Base-by-base conservation (phyloP, 2,329 filamentous ascomycete genomes). In the Myriosclerotinia scirpicola region DNA sequence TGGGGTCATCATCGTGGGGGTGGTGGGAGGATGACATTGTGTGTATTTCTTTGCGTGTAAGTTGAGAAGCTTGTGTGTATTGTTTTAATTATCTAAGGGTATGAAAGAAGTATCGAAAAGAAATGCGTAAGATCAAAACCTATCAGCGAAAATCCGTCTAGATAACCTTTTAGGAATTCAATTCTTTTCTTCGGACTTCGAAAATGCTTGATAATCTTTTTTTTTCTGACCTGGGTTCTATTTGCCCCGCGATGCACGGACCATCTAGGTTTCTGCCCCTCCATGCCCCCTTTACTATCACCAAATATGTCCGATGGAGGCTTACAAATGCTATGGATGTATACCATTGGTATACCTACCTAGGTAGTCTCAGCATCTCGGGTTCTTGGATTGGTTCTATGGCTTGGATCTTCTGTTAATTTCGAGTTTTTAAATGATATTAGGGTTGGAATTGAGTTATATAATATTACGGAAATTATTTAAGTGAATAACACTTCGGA, bases 11-110 rank as follows among this genome's bases (percentile, higher is more conserved):
- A 36, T 71, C 67, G 14, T 68, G 52, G 52, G 65, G 61, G 54
- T 72, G 64, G 50, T 71, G 65, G 26, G 69, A 70, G n/a, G 72
- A 71, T 34, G 72, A 70, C 73, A 74, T 75, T 38, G 26, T 69
- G 60, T n/a, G 22, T 22, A 22, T 15, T n/a, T 1, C 5, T 22
- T 22, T 36, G 40, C 55, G 46, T 17, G n/a, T 54, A 5, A 54
- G 14, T 14, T 44, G 44, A 8, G 20, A 48, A 9, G 2, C 30
- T 34, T 34, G 6, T 34, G 30, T 6, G 30, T 6, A 34, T 6
- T 34, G 30, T 14, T 46, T 46, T 14, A 1, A 20, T 12, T 30
- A 12, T 30, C 34, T 3, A 6, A 3, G 8, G 11, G 26, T 61
- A 63, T 15, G 30, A 40, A 1, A 11, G 30, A 11, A 17, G 17